These are phyloP conservation scores for Periconia macrospinosa DNA, from an alignment of 2,329 filamentous ascomycete species.

Conservation along the genomic window DNA sequence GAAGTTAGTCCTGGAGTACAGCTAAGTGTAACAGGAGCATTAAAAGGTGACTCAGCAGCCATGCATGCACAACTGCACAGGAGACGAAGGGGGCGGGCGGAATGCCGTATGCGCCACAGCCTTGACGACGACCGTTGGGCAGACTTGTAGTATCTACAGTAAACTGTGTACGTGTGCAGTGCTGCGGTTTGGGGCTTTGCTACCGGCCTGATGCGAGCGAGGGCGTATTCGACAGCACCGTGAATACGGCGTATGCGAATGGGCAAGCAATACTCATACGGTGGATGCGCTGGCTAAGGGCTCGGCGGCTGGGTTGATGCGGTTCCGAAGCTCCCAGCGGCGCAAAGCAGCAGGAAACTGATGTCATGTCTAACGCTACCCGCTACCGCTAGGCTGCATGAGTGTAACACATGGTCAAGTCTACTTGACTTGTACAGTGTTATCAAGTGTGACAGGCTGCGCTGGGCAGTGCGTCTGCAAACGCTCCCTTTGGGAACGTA, in stretches of 20 bases:
- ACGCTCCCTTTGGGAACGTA: not conserved
- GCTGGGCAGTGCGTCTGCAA: not conserved
- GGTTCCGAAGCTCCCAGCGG: not conserved
- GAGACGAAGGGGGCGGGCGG: not conserved
- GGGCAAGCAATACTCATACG: not conserved
- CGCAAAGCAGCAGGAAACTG: not conserved
- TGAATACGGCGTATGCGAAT: not conserved
- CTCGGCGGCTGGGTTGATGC: not conserved
- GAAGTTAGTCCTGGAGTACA: too few species aligned
- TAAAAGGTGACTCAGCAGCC: too few species aligned
- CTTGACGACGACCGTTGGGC: not conserved
- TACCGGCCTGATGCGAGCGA: not conserved
- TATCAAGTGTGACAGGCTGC: not conserved
- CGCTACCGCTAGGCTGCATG: not conserved
- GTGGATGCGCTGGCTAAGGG: not conserved
- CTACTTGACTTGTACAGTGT: too few species aligned
- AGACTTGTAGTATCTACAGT: too few species aligned
- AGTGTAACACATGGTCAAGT: not conserved
- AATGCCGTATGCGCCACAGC: not conserved
- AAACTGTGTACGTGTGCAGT: not conserved
- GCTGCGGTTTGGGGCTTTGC: slow-evolving; percentile 2
- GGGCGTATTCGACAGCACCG: too few species aligned
- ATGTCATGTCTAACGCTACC: not conserved
- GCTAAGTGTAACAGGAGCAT: too few species aligned
- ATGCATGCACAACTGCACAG: too few species aligned